Evolutionary conservation across 2,329 filamentous ascomycete genomes (phyloP), one percentile per base, ranked within the genome.

Genomic region (Sphaerulina musiva): DNA sequence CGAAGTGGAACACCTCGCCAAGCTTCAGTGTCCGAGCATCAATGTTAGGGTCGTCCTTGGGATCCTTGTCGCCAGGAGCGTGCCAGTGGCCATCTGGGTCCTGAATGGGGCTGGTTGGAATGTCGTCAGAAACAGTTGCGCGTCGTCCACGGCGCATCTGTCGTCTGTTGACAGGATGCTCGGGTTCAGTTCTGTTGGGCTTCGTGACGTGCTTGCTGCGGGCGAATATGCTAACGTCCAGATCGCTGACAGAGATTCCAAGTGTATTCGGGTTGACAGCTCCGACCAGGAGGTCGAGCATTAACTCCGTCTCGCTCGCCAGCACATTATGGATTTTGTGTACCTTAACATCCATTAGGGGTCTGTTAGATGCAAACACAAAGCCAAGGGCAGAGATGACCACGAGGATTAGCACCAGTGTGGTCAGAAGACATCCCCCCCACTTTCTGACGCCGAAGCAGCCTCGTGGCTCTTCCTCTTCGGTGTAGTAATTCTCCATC

Each of bases 241-340:
- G 86, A 45, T 91, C 84, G 59, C 87, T 84, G 38, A 98, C 83
- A 2, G 86, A 86, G 41, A 98, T 86, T 1, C 89, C 84, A 39
- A 97, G 86, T 40, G 96, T 84, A 63, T 97, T 98, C 1, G 92
- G 91, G 68, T 98, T 98, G 63, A 92, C 79, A 0, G 92, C 93
- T 62, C 83, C 83, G 56, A 98, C 89, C 17, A 88, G 83, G 46
- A 98, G 74, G 70, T 98, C 92, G 65, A 97, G 81, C 82, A 98
- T 95, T 41, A 98, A 80, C 69, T 97, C 91, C 69, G 95, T 89
- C 70, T 95, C 89, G 64, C 89, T 95, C 2, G 91, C 91, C 46
- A 97, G 80, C 23, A 98, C 89, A 62, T 95, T 95, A 64, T 86
- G 83, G 61, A 98, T 89, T 59, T 85, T 84, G 52, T 86, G 76